phyloP scores from a whole-genome alignment of 2,329 filamentous ascomycete species.

The Zymoseptoria brevis region DNA sequence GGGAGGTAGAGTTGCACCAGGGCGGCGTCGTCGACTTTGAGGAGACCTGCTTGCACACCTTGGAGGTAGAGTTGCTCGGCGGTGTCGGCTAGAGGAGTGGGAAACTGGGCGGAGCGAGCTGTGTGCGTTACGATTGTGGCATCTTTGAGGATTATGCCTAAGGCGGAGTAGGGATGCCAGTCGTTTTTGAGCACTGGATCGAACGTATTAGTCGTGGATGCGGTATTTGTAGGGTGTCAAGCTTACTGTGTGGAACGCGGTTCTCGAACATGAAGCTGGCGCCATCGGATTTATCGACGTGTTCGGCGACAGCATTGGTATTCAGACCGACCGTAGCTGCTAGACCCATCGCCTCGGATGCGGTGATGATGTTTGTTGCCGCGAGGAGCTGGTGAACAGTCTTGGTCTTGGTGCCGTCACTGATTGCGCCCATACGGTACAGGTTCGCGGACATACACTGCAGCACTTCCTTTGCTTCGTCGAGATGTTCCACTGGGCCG shows the following conservation, averaged over 20 bases:
- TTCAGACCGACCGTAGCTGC: conserved; percentile 48
- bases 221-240: neutral
- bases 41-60: conserved; percentile 51
- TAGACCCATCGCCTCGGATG: conserved; percentile 51
- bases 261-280: conserved; percentile 52
- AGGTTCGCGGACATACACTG: conserved; percentile 61
- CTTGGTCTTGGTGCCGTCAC: conserved; percentile 49
- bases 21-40: conserved; percentile 47
- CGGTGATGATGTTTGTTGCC: conserved; percentile 49
- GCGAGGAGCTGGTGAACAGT: conserved; percentile 53
- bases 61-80: conserved; percentile 60
- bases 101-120: conserved; percentile 50
- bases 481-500: conserved; percentile 46
- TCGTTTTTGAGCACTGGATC: conserved; percentile 42
- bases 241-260: conserved; percentile 38
- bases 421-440: conserved; percentile 47
- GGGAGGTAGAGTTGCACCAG: conserved; percentile 48
- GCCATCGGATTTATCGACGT: conserved; percentile 35
- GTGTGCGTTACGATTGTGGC: conserved; percentile 59
- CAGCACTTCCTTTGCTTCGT: conserved; percentile 51
- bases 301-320: conserved; percentile 41
- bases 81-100: conserved; percentile 52
- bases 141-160: conserved; percentile 43
- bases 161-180: conserved; percentile 38
- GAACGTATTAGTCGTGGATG: neutral